Conservation (phyloP, 768 basidiomycete genomes). For the Lactifluus subvellereus region DNA sequence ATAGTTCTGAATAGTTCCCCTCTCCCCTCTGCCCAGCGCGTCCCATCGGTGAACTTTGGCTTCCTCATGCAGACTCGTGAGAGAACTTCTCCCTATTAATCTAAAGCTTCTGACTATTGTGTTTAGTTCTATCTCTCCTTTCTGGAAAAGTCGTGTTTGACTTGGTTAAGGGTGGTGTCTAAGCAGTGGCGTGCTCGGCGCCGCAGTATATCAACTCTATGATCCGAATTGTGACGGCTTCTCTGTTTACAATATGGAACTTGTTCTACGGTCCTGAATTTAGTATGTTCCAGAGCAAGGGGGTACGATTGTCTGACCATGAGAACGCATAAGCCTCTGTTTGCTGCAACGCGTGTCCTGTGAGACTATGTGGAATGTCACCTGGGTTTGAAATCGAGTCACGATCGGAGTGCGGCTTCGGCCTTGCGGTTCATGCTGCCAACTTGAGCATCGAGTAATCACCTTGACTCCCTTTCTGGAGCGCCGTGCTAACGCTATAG, state of each 20-base stretch:
- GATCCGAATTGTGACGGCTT: background rate
- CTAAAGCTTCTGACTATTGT: background rate
- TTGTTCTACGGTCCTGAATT: background rate
- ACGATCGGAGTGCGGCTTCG: too few relatives aligned
- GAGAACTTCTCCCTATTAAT: background rate
- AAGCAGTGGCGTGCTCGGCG: background rate
- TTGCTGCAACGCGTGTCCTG: background rate
- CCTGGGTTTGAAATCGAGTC: background rate
- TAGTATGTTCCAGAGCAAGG: background rate
- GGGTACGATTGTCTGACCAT: background rate
- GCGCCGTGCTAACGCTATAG: too few relatives aligned
- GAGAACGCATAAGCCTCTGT: background rate
- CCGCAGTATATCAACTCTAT: background rate
- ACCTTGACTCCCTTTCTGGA: too few relatives aligned
- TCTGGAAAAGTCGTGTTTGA: constrained; percentile 15
- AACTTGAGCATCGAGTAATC: too few relatives aligned
- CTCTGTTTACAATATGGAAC: background rate
- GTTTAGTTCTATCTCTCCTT: background rate
- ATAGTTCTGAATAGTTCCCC: background rate
- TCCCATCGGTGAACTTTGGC: background rate
- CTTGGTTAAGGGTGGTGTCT: constrained; percentile 13
- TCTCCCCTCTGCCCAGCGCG: background rate
- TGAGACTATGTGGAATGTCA: background rate
- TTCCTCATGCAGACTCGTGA: background rate
- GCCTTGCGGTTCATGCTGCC: too few relatives aligned